These are phyloP conservation scores for Malus asiatica DNA, from an alignment of 306 rosid genomes.

Conservation along the genomic window DNA sequence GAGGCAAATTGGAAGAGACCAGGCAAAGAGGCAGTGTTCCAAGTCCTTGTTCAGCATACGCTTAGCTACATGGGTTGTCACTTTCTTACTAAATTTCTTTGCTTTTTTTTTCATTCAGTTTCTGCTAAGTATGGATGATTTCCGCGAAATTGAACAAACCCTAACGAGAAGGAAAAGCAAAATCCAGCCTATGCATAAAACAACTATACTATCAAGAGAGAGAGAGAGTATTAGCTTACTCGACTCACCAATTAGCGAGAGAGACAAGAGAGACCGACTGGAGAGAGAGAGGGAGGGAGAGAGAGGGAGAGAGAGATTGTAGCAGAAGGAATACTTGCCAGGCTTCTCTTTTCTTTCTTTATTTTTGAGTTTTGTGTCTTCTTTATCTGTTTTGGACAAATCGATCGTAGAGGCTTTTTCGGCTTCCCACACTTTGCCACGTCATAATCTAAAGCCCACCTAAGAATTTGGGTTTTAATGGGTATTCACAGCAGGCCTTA, in stretches of 20 bases:
- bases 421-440: too few relatives aligned
- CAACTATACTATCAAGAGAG: neutral
- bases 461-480: too few relatives aligned
- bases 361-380: too few relatives aligned
- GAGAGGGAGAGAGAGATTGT: too few relatives aligned
- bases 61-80: neutral
- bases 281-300: too few relatives aligned
- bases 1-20: neutral
- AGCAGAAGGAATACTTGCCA: too few relatives aligned
- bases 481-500: too few relatives aligned
- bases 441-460: too few relatives aligned
- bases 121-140: neutral
- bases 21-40: neutral
- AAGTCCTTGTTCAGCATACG: conserved; percentile 6
- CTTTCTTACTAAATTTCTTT: neutral
- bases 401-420: too few relatives aligned
- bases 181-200: neutral
- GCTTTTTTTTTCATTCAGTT: neutral
- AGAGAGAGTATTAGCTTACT: neutral
- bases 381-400: too few relatives aligned
- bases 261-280: neutral
- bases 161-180: neutral
- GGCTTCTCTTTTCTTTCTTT: too few relatives aligned
- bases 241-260: neutral
- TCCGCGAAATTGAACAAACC: neutral